Base-by-base conservation (phyloP, 1,139 yeast genomes). In the Meyerozyma elateridarum region DNA sequence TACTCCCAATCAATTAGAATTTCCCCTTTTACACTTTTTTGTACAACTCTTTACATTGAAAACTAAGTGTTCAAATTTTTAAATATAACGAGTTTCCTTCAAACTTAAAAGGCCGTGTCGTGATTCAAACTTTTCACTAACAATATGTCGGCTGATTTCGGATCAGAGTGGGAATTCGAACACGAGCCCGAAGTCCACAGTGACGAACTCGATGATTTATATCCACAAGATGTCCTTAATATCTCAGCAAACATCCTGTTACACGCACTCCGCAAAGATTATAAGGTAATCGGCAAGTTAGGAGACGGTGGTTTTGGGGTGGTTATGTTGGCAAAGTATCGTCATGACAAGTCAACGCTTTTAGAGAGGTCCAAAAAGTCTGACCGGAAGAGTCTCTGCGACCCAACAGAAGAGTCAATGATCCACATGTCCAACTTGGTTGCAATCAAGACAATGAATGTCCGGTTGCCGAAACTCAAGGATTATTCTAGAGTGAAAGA, bases 301-400 rank as follows among this genome's bases (percentile, higher is more conserved):
- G 95, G 95, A 0, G 73, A 70, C 38, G 95, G 95, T 1, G 79
- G 89, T 33, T 85, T 85, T 64, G 95, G 95, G 0, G 61, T 73
- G 2, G 94, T 85, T 1, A 61, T 71, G 6, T 59, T 82, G 41
- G 91, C 87, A 3, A 76, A 77, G 48, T 61, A 35, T 33, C 37
- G 45, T 17, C 36, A 34, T 8, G 34, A 29, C 29, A 31, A 30
- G n/a, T 27, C 30, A 6, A 34, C 36, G 7, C 38, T 49, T 8
- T 30, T 40, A 15, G 31, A 25, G 4, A 36, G 29, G 7, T 17
- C 22, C 14, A 31, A 32, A 8, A 36, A 37, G 15, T 53, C 51
- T 22, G 31, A 30, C 9, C 44, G 44, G 17, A 72, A 70, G 3
- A 76, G 84, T 0, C 53, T 80, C 40, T 48, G 80, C 51, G 70